Evolutionary conservation across 129 eudicot species (phyloP), one percentile per base, ranked within the genome.

Genomic region (Flaveria trinervia): DNA sequence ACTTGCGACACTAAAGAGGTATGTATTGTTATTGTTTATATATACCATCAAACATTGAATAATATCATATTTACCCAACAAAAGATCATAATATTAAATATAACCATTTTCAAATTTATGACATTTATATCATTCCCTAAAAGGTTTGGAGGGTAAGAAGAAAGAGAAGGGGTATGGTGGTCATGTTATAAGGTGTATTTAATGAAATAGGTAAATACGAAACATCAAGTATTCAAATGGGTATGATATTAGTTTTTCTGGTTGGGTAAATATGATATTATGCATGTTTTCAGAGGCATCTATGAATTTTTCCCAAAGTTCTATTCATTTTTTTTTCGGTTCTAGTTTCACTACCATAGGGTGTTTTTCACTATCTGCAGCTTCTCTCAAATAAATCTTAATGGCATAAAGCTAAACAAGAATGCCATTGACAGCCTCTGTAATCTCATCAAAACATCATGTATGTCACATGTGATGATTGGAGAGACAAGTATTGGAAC

Each of bases 401-500:
- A 71, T 62, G 97, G 97, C 56, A 76, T 91, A 49, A 91, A 89
- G 82, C 81, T 94, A 67, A 89, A 77, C 88, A 84, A 84, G 62
- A 83, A 86, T 64, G 93, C 87, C 59, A 87, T 87, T 56, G 92
- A 91, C 64, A 82, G 93, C 84, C 89, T 94, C 54, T 94, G 98
- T 87, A 85, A 87, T 79, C 90, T 94, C 50, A 84, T 89, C 52
- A 77, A 57, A 76, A 84, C 70, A 43, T 79, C 93, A 18, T 72
- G 85, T 83, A 80, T 94, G 85, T 85, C 98, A 2, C 90, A 83
- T 46, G 73, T 94, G 84, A 86, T 94, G 89, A 88, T 94, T 74
- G 93, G 89, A 72, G 74, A 78, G 54, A 89, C 97, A 61, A 77
- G 85, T 78, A 89, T 94, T 72, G 97, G 97, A 77, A 87, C 75